These are phyloP conservation scores for Apium graveolens DNA, from an alignment of 129 eudicot genomes.

Conservation along the genomic window DNA sequence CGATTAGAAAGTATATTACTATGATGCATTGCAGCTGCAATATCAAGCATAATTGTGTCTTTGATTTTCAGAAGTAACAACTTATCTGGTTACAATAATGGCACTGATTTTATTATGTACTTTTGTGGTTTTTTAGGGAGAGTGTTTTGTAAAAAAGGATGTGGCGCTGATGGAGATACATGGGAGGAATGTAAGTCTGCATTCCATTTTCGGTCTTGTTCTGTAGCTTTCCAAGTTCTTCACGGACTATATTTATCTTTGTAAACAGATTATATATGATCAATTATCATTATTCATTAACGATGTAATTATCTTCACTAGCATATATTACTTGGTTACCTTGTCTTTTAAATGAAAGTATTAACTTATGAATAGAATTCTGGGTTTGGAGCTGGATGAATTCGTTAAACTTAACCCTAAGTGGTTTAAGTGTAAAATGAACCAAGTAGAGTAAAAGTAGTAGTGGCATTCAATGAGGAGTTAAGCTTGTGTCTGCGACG, in stretches of 20 bases:
- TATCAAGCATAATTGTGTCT: neutral
- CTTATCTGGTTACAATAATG: neutral
- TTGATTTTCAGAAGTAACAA: neutral
- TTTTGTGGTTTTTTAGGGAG: conserved; percentile 51
- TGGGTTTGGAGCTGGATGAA: neutral
- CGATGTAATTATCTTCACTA: neutral
- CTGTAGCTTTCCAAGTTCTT: neutral
- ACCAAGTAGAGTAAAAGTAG: neutral
- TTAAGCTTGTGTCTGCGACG: neutral
- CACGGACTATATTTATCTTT: neutral
- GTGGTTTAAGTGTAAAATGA: neutral
- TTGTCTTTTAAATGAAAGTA: neutral
- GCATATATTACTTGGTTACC: neutral
- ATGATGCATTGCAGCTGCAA: neutral
- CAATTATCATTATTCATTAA: neutral
- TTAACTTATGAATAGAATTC: neutral
- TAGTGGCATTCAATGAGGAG: neutral
- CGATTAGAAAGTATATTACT: conserved; percentile 3
- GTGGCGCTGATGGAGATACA: conserved; percentile 90
- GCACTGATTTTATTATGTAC: neutral
- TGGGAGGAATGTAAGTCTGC: conserved; percentile 91
- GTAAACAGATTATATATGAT: neutral
- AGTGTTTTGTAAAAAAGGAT: conserved; percentile 97
- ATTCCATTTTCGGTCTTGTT: neutral
- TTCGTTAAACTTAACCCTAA: neutral